Evolutionary conservation across 2,329 filamentous ascomycete genomes (phyloP).

Genomic region (Daldinia sp.): DNA sequence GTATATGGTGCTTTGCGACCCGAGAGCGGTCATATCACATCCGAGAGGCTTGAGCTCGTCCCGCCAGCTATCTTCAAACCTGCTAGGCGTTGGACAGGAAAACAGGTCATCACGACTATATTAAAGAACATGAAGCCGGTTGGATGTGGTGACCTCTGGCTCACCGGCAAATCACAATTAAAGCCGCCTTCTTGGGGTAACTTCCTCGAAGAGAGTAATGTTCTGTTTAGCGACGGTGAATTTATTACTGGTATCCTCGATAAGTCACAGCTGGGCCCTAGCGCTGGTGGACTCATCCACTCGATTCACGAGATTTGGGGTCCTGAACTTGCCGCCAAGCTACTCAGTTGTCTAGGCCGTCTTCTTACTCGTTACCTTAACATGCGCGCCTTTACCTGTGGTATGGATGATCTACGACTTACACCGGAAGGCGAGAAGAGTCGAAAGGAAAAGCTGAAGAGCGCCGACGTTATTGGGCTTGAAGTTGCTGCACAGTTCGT

Average conservation of each 20-base stretch:
- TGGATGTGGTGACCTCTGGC: constrained; percentile 77
- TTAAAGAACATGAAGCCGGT: constrained; percentile 88
- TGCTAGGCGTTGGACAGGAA: constrained; percentile 87
- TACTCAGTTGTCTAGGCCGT: constrained; percentile 88
- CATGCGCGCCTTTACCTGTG: constrained; percentile 95
- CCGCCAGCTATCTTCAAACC: constrained; percentile 86
- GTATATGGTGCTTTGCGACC: constrained; percentile 89
- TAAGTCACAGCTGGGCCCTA: constrained; percentile 92
- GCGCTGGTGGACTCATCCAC: constrained; percentile 86
- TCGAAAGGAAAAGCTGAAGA: constrained; percentile 72
- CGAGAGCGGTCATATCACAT: constrained; percentile 86
- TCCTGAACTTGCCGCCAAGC: constrained; percentile 82
- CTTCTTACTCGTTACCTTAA: constrained; percentile 88
- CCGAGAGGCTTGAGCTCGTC: constrained; percentile 82
- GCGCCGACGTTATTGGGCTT: constrained; percentile 74
- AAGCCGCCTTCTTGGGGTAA: constrained; percentile 80
- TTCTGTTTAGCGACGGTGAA: constrained; percentile 86
- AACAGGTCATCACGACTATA: constrained; percentile 93
- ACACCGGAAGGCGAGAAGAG: constrained; percentile 79
- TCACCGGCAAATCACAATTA: constrained; percentile 81
- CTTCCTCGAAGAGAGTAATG: constrained; percentile 77
- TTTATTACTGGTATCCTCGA: constrained; percentile 91
- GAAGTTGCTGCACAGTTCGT: constrained; percentile 89
- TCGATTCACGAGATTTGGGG: constrained; percentile 94
- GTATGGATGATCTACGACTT: constrained; percentile 92